Conservation (phyloP, 148 eudicot genomes). For the Rhododendron vialii region DNA sequence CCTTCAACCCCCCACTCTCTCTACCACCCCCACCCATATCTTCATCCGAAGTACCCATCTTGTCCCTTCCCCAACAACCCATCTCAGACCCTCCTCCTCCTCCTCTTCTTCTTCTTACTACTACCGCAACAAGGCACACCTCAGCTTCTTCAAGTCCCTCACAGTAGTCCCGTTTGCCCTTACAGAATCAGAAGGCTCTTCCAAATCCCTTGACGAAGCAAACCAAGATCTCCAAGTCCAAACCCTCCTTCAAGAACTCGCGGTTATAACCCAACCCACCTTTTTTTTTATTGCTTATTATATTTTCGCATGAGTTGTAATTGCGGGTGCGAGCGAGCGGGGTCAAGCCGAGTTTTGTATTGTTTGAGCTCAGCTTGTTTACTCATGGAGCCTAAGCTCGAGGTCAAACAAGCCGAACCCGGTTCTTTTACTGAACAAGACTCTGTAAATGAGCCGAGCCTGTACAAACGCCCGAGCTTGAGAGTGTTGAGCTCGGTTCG, state of each 20-base stretch:
- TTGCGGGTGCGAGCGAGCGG: no score
- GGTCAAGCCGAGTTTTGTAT: no score
- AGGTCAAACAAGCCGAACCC: no score
- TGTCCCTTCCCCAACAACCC: slow-evolving; percentile 15
- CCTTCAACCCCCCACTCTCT: slow-evolving; percentile 22
- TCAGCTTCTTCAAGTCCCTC: slow-evolving; percentile 16
- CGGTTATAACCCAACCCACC: slow-evolving; percentile 24
- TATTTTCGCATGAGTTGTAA: not conserved
- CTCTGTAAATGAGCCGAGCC: no score
- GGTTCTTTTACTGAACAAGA: no score
- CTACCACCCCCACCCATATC: slow-evolving; percentile 19
- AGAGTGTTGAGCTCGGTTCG: no score
- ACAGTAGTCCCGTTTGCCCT: slow-evolving; percentile 48
- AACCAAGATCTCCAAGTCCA: slow-evolving; percentile 47
- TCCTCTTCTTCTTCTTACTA: not conserved
- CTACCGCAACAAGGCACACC: slow-evolving; percentile 13
- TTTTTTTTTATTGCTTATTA: not conserved
- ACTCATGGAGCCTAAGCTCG: no score
- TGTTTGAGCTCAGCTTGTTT: not conserved
- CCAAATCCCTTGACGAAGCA: slow-evolving; percentile 37
- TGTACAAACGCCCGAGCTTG: no score
- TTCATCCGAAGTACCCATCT: slow-evolving; percentile 21
- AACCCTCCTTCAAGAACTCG: slow-evolving; percentile 55
- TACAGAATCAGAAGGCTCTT: slow-evolving; percentile 69
- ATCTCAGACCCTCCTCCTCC: slow-evolving; percentile 16